Conservation (phyloP, 768 basidiomycete species). For the Kwoniella bestiolae region DNA sequence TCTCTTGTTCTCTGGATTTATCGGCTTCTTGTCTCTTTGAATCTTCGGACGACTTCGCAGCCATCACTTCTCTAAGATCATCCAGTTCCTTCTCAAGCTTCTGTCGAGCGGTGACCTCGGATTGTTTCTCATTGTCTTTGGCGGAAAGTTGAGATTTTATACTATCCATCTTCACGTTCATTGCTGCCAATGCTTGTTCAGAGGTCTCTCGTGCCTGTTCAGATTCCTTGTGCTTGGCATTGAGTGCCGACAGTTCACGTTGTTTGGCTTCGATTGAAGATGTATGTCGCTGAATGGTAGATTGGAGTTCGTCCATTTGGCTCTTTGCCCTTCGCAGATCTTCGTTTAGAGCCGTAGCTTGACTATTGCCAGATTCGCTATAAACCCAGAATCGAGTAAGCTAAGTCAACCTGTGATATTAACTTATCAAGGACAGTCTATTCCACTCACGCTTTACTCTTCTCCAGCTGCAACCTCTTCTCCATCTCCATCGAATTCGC, state of each 20-base stretch:
- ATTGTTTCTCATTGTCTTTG: slow-evolving; percentile 58
- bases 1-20: slow-evolving; percentile 83
- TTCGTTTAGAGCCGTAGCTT: slow-evolving; percentile 64
- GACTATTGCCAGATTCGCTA: slow-evolving; percentile 67
- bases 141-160: slow-evolving; percentile 63
- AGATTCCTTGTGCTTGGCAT: slow-evolving; percentile 18
- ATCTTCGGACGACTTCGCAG: slow-evolving; percentile 84
- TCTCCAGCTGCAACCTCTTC: slow-evolving; percentile 69
- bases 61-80: slow-evolving; percentile 78
- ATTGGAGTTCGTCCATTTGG: slow-evolving; percentile 76
- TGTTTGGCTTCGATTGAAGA: slow-evolving; percentile 66
- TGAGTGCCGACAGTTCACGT: slow-evolving; percentile 35
- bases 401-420: not conserved
- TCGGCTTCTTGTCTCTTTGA: slow-evolving; percentile 80
- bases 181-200: slow-evolving; percentile 33
- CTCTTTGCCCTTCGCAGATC: slow-evolving; percentile 73
- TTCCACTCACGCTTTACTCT: slow-evolving; percentile 69
- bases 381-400: slow-evolving; percentile 5
- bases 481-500: slow-evolving; percentile 69
- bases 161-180: slow-evolving; percentile 36
- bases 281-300: slow-evolving; percentile 79
- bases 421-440: no score
- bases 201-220: slow-evolving; percentile 29
- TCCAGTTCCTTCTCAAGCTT: slow-evolving; percentile 83
- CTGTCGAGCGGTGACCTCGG: slow-evolving; percentile 40